Conservation (phyloP, 805 yeast species). For the Dipodascus geniculatus region DNA sequence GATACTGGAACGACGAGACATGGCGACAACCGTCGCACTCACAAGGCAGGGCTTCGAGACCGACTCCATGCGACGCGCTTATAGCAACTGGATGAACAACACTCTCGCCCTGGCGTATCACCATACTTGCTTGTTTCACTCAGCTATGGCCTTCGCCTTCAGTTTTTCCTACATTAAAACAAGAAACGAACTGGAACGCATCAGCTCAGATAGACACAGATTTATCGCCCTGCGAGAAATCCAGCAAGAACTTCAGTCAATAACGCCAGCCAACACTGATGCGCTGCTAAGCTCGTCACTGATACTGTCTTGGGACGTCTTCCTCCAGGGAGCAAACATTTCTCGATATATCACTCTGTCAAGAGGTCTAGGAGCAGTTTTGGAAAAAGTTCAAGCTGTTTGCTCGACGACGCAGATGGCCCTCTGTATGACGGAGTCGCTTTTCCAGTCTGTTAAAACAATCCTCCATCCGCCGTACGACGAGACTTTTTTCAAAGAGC, state of each 20-base stretch:
- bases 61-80: constrained; percentile 8
- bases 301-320: constrained; percentile 21
- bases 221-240: constrained; percentile 16
- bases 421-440: constrained; percentile 19
- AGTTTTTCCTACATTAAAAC: constrained; percentile 17
- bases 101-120: constrained; percentile 13
- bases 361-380: constrained; percentile 20
- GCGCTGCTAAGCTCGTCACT: constrained; percentile 17
- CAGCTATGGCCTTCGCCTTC: constrained; percentile 18
- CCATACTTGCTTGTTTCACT: constrained; percentile 16
- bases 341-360: constrained; percentile 16
- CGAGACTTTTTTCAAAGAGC: constrained; percentile 21
- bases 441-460: constrained; percentile 25
- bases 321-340: constrained; percentile 18
- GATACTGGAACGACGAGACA: constrained; percentile 2
- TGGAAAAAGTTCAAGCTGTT: constrained; percentile 14
- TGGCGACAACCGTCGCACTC: not conserved
- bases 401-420: constrained; percentile 16
- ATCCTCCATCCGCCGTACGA: constrained; percentile 26
- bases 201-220: constrained; percentile 14
- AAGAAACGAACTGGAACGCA: constrained; percentile 5
- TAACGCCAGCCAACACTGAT: constrained; percentile 10
- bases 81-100: constrained; percentile 17
- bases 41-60: not conserved
- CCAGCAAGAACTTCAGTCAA: constrained; percentile 13